A percentile compares a stretch with the other conserved stretches of the same genome.
These are phyloP conservation scores for Neurospora tetraspora DNA, from an alignment of 495 filamentous ascomycete species.

Conservation along the genomic window DNA sequence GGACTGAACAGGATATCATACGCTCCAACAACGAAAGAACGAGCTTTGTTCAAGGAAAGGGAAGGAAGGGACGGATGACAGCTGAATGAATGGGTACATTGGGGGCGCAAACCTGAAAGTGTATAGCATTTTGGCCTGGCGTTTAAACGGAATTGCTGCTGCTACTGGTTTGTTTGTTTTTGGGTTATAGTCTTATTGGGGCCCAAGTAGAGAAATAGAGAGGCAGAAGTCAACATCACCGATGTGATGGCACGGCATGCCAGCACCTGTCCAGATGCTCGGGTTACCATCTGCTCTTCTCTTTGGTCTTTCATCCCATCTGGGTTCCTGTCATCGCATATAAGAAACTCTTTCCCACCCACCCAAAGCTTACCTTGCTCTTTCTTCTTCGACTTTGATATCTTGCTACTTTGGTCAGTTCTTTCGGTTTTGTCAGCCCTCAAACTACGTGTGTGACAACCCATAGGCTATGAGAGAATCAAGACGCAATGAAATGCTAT, in stretches of 20 bases:
- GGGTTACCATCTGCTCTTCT: too few relatives aligned
- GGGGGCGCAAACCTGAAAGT: not conserved
- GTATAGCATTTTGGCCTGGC: conserved; percentile 21
- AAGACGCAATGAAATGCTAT: not conserved
- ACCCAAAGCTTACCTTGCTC: too few relatives aligned
- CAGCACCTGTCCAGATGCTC: not conserved
- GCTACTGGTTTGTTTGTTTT: not conserved
- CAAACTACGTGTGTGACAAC: not conserved
- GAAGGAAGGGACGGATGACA: not conserved
- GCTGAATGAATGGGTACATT: not conserved
- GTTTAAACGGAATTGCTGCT: conserved; percentile 15
- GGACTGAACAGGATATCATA: not conserved
- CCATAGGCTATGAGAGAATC: not conserved
- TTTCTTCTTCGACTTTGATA: not conserved
- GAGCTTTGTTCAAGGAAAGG: not conserved
- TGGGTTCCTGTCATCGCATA: not conserved
- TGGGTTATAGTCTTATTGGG: not conserved
- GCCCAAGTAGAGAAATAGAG: not conserved
- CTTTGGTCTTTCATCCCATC: not conserved
- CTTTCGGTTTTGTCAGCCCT: not conserved
- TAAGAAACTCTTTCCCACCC: not conserved
- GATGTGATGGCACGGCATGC: not conserved
- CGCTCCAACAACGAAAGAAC: not conserved
- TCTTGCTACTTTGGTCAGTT: not conserved
- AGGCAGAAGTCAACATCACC: not conserved